phyloP scores from a whole-genome alignment of 2,329 filamentous ascomycete species.

The Orbilia quercus region DNA sequence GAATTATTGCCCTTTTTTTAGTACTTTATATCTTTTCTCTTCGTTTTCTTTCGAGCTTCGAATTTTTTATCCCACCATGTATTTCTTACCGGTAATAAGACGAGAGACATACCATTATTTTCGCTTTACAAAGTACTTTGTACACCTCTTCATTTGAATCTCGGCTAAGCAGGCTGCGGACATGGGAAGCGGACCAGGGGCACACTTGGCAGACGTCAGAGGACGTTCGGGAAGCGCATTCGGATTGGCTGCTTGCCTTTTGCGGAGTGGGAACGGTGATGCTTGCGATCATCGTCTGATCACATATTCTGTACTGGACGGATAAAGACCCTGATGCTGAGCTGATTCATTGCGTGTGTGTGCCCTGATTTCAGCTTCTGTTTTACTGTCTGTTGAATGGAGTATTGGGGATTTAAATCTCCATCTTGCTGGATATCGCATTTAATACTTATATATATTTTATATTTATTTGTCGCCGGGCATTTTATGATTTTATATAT shows the following conservation, averaged over 20 bases:
- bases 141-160: slow-evolving; percentile 5
- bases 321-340: no score
- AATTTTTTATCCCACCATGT: slow-evolving; percentile 22
- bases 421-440: slow-evolving; percentile 36
- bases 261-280: slow-evolving; percentile 4
- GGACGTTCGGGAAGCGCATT: slow-evolving; percentile 23
- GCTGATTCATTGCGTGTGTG: no score
- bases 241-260: slow-evolving; percentile 1
- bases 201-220: slow-evolving; percentile 52
- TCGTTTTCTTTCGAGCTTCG: slow-evolving; percentile 26
- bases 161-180: slow-evolving; percentile 37
- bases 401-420: no score
- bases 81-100: slow-evolving; percentile 6
- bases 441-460: no score
- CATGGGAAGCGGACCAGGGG: slow-evolving; percentile 21
- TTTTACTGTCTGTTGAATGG: no score
- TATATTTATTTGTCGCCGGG: not conserved
- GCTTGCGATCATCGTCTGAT: slow-evolving; percentile 15
- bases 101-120: slow-evolving; percentile 6
- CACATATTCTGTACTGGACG: no score
- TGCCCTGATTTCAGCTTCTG: no score
- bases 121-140: no score
- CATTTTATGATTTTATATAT: no score
- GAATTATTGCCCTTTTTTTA: slow-evolving; percentile 40
- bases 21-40: slow-evolving; percentile 11